Base-by-base conservation (phyloP, 208 protist genomes). In the Leishmania mexicana region DNA sequence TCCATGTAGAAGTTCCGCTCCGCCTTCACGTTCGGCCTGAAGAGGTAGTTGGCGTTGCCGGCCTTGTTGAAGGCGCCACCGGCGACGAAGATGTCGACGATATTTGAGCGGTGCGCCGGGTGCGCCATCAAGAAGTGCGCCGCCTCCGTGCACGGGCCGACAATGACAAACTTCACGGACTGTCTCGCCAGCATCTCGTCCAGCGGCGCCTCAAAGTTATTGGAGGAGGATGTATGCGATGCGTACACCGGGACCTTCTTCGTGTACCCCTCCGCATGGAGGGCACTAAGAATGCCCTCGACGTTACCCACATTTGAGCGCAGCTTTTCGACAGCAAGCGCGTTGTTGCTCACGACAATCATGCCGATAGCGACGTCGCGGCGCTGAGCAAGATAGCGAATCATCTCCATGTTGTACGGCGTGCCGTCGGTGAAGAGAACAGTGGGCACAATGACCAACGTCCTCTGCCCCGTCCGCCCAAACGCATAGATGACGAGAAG, bases 1-100 rank as follows among this genome's bases (percentile, higher is more conserved):
- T 97, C 94, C 67, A 95, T 68, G 78, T 92, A 96, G 64, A 93
- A 89, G 81, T 95, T 92, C n/a, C 89, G 54, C 78, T 97, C 92
- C 0, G 92, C 86, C 13, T 62, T 78, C 1, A 42, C 83, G 80
- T 92, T 95, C 67, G 65, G 57, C 24, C 64, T 51, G 73, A 90
- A 87, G 24, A 94, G n/a, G 74, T 88, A 83, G 10, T 90, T 76
- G 2, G 88, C 87, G 81, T 96, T 78, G 54, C 88, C 91, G 0
- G 8, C 72, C 0, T 4, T 35, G 58, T 77, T 82, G 75, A 97
- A 89, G 51, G 89, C 87, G 38, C 94, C 94, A 13, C 88, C 94
- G 1, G 87, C 90, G 17, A 94, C 51, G 73, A 85, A 78, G 74
- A 97, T 85, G 53, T 24, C 17, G 45, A 28, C 73, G 38, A 95